Evolutionary conservation across 192 early-diverging fungal species (phyloP), one percentile per base, ranked within the genome.

Genomic region (Umbelopsis ramanniana): DNA sequence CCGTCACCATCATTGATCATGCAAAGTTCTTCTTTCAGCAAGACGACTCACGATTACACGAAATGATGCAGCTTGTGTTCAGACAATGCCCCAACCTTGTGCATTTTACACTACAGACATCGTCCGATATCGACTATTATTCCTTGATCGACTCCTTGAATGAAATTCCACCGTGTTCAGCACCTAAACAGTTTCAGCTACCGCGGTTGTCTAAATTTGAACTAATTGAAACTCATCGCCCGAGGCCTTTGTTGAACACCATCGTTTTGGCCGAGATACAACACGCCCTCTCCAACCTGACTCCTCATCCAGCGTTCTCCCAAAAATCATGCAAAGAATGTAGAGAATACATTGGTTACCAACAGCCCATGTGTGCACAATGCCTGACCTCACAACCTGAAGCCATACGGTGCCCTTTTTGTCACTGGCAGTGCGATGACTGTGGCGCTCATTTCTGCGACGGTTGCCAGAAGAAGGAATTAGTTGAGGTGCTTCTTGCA

Each of bases 11-110:
- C 17, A 63, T 63, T 0, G 57, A 63, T 17, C 57, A 63, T 33
- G 57, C 57, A 17, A 63, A 63, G 14, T 63, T 63, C 33, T 63
- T 63, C 33, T 63, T 63, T 35, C 57, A 63, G 29, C 57, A 63
- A 37, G 57, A 63, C 19, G 57, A 63, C 35, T 63, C 17, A 15
- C 57, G 57, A 63, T 6, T 26, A 17, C 29, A 37, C 3, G 57
- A 63, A 12, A 37, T 63, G 57, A 29, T 63, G 57, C 57, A 38
- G 15, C 57, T 63, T 37, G 57, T 63, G 29, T 37, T 63, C 26
- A 29, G 33, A 37, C 57, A 63, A n/a, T 63, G 57, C 4, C 17
- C 15, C 26, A 63, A 63, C 15, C 33, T 63, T n/a, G 29, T 35
- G 33, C 57, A 63, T 63, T 63, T 63, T 15, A 63, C 57, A 3